Evolutionary conservation across 176 grass and related monocot genomes (phyloP), one percentile per base, ranked within the genome.

Genomic region (Pharus latifolius): DNA sequence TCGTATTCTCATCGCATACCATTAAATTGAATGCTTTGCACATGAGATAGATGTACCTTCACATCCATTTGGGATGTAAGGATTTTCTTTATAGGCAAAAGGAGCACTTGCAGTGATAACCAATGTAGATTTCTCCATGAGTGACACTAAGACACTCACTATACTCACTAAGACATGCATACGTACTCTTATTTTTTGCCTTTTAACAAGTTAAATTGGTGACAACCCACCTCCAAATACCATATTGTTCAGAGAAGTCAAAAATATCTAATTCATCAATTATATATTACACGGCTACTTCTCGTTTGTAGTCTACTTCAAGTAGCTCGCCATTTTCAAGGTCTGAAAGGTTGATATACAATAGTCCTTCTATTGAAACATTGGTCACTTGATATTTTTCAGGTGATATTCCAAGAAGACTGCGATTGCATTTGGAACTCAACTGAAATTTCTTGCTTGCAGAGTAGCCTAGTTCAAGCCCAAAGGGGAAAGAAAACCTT

Each of bases 31-130:
- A n/a, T 34, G 24, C 19, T 40, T 1, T 64, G 7, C n/a, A 3
- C 17, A 25, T 65, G 10, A 60, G 49, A 31, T 17, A 17, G 47
- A 33, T n/a, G 8, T 38, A 74, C 79, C 69, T 45, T 49, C n/a
- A 17, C 79, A 82, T 44, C 79, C 79, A 2, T 44, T 41, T 17
- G 18, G 41, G 58, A 67, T 54, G 33, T 82, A 82, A 11, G 79
- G 69, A 42, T 75, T 82, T 23, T 69, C 79, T 2, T 48, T 0
- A 29, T 65, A 82, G 8, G 59, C 69, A 3, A 6, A 3, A 9
- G n/a, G 8, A 64, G 67, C 82, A 85, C 19, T 56, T 66, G 67
- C 82, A 85, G 10, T 25, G 48, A 50, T 85, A 85, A 5, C 82
- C 82, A 10, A 26, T 10, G 2, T 6, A 2, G 18, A 18, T 0